Evolutionary conservation across 2,329 filamentous ascomycete genomes (phyloP), one percentile per base, ranked within the genome.

Genomic region (Camillea tinctor): DNA sequence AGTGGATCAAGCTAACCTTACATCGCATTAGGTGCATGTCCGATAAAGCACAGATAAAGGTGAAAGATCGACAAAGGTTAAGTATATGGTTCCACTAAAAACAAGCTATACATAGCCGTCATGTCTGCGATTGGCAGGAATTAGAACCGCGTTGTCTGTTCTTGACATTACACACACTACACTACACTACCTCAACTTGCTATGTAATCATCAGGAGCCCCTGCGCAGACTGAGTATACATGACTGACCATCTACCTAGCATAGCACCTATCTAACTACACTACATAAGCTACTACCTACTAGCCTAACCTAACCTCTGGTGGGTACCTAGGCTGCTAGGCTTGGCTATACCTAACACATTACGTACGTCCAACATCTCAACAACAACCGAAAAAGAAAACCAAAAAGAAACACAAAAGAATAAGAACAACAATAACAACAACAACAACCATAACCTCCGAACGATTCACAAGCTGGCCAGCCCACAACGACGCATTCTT

Each of bases 41-140:
- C 30, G 44, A 55, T 54, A 57, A 58, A 51, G 26, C 19, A 57
- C 20, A 8, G 52, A 53, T 53, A 53, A 53, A 17, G 24, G 15
- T 26, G 26, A 30, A 30, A 3, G 26, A 30, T 30, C 26, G 26
- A 11, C 26, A 3, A 9, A 11, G n/a, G n/a, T n/a, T n/a, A n/a
- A n/a, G 7, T 11, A 30, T 2, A 11, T n/a, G 36, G 36, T 2
- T n/a, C 36, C 36, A 44, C 36, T 44, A 44, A 44, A 44, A 44
- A 44, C n/a, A 44, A 44, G 36, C 36, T 44, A 30, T 11, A 30
- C 26, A 9, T 30, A 44, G 17, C 36, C 36, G 36, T 44, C 36
- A 44, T 44, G 36, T 44, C 36, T 44, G 5, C 15, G n/a, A 44
- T n/a, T 44, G 36, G 36, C 36, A 44, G 36, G 17, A 44, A n/a